Conservation (phyloP, 441 rosid genomes). For the Francoa sonchifolia region DNA sequence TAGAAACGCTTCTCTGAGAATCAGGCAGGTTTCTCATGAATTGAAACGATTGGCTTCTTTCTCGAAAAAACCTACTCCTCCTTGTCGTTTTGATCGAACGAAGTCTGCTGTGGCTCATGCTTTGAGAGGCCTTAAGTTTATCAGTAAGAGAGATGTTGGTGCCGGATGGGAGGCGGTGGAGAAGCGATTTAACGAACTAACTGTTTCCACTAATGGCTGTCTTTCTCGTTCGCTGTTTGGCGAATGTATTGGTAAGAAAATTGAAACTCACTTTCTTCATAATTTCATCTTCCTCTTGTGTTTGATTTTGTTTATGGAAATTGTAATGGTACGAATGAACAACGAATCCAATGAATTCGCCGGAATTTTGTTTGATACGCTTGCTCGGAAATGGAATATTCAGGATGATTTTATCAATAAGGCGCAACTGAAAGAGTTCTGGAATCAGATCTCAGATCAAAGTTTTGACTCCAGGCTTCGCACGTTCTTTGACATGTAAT, state of each 20-base stretch:
- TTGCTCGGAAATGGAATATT: conserved; percentile 22
- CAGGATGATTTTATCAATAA: conserved; percentile 23
- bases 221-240: conserved; percentile 33
- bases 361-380: conserved; percentile 32
- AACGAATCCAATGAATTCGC: conserved; percentile 36
- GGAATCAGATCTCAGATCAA: conserved; percentile 43
- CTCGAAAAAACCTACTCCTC: conserved; percentile 22
- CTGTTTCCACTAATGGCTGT: conserved; percentile 14
- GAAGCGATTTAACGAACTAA: conserved; percentile 25
- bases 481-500: conserved; percentile 50
- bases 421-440: conserved; percentile 27
- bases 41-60: conserved; percentile 27
- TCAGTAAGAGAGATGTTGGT: conserved; percentile 28
- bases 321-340: conserved; percentile 22
- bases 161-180: conserved; percentile 37
- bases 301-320: neutral
- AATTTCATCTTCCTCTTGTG: neutral
- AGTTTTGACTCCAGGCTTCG: conserved; percentile 46
- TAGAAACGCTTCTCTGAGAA: conserved; percentile 20
- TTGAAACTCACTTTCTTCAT: neutral
- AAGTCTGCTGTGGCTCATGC: conserved; percentile 36
- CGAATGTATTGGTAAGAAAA: conserved; percentile 32
- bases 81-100: conserved; percentile 20
- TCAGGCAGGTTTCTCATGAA: conserved; percentile 30
- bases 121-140: conserved; percentile 37